A percentile compares a stretch with the other conserved stretches of the same genome.
These are phyloP conservation scores for Apiospora pterosperma DNA, from an alignment of 2,329 filamentous ascomycete species.

Conservation along the genomic window DNA sequence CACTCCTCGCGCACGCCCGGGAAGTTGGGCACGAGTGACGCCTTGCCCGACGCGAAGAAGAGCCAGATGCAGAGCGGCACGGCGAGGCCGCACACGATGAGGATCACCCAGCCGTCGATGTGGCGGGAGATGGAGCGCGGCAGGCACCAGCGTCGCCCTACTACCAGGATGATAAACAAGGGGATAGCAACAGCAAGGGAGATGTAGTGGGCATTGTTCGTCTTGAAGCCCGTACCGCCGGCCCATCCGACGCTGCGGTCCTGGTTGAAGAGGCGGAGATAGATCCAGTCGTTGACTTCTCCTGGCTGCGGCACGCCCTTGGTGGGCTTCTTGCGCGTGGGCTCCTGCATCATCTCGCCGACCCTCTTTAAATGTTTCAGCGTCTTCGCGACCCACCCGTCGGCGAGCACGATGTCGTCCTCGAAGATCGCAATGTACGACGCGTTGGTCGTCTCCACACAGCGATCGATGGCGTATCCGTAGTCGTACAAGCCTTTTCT, in stretches of 20 bases:
- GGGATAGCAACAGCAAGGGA: constrained; percentile 21
- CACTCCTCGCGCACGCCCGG: constrained; percentile 26
- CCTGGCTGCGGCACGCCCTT: constrained; percentile 20
- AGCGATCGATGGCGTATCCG: constrained; percentile 24
- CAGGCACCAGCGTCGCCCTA: constrained; percentile 16
- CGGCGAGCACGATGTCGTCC: constrained; percentile 28
- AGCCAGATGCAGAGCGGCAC: constrained; percentile 26
- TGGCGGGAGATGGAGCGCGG: constrained; percentile 19
- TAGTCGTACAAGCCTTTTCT: constrained; percentile 27
- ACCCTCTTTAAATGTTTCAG: constrained; percentile 18
- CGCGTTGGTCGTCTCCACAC: constrained; percentile 22
- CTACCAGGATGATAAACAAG: constrained; percentile 17
- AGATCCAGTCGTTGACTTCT: constrained; percentile 25
- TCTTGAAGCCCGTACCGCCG: constrained; percentile 25
- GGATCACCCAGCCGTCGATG: constrained; percentile 24
- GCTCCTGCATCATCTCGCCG: constrained; percentile 26
- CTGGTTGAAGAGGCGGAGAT: constrained; percentile 28
- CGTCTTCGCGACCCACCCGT: constrained; percentile 26
- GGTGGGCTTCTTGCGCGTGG: constrained; percentile 17
- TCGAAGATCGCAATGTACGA: constrained; percentile 28
- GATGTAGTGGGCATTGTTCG: constrained; percentile 26
- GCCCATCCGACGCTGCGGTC: constrained; percentile 27
- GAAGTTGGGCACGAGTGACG: constrained; percentile 21
- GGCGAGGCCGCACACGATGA: constrained; percentile 22
- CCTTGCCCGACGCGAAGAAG: constrained; percentile 29